Evolutionary conservation across 495 filamentous ascomycete species (phyloP), one percentile per base, ranked within the genome.

Genomic region (Bryoglossum gracile): DNA sequence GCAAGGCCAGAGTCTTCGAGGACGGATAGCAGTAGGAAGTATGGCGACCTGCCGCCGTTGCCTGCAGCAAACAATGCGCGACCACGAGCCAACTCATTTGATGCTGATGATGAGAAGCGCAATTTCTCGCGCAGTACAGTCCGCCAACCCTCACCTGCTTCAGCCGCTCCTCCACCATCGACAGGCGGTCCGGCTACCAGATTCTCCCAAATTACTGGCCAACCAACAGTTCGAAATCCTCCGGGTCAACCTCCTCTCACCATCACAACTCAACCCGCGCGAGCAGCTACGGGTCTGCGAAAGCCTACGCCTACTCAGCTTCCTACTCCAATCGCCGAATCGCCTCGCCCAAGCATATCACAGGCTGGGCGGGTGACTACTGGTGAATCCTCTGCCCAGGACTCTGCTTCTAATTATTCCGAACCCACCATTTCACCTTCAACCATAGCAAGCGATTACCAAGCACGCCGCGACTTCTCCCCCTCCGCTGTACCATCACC

Each of bases 31-130:
- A 51, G 51, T 22, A 59, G 51, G 37, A 45, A 23, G 22, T 58
- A 62, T 53, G 59, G 59, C 5, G 51, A 59, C 8, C 49, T 64
- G 18, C 58, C 58, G 22, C 43, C 51, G 8, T 25, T 61, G 2
- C 58, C 55, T 17, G 35, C 19, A 43, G 34, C 47, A 32, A 42
- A 11, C 19, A 16, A 40, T 33, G n/a, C 46, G 14, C 18, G 56
- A 25, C 40, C 34, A n/a, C 54, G 57, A 8, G 21, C 35, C 0
- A 67, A 70, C 44, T 76, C 73, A 8, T 80, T 78, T 47, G 72
- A 77, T 34, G 57, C 62, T 0, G 75, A 68, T 17, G 75, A 76
- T 48, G 74, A 68, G 48, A 57, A 56, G 38, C 55, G 64, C 23
- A 62, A 63, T 17, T 69, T 70, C 33, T 67, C 66, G 23, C 59